Evolutionary conservation across 1,139 yeast genomes (phyloP).

Genomic region (Pichia sp.): DNA sequence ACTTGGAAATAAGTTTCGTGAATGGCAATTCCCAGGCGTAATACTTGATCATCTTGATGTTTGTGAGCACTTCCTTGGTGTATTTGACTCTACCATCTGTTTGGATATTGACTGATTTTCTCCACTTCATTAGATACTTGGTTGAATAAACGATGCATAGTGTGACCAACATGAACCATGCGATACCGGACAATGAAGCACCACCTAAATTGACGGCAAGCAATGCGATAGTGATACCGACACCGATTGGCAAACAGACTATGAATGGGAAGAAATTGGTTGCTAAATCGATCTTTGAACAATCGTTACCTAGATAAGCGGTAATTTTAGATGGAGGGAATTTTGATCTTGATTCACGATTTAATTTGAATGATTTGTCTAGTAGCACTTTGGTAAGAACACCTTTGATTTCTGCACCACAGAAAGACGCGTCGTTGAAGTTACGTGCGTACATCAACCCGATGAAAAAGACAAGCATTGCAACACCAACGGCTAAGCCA

Average conservation of each 20-base stretch:
- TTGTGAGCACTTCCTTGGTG: slow-evolving; percentile 46
- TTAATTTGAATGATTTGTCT: slow-evolving; percentile 61
- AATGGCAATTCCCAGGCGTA: slow-evolving; percentile 57
- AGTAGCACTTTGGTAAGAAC: slow-evolving; percentile 65
- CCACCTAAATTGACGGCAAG: slow-evolving; percentile 72
- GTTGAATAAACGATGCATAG: slow-evolving; percentile 29
- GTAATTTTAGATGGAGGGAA: slow-evolving; percentile 71
- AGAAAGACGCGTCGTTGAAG: slow-evolving; percentile 56
- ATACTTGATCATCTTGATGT: slow-evolving; percentile 48
- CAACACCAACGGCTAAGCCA: slow-evolving; percentile 60
- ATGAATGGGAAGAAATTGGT: slow-evolving; percentile 67
- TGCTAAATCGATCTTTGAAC: slow-evolving; percentile 79
- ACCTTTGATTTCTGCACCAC: slow-evolving; percentile 70
- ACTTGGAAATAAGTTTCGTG: slow-evolving; percentile 36
- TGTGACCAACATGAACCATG: slow-evolving; percentile 31
- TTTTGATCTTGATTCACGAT: slow-evolving; percentile 56
- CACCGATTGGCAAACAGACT: slow-evolving; percentile 60
- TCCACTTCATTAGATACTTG: slow-evolving; percentile 36
- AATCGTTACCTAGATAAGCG: slow-evolving; percentile 73
- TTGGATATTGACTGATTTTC: slow-evolving; percentile 38
- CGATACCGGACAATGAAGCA: slow-evolving; percentile 47
- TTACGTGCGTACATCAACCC: slow-evolving; percentile 44
- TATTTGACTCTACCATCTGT: slow-evolving; percentile 46
- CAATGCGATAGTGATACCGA: slow-evolving; percentile 59
- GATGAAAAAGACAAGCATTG: slow-evolving; percentile 41